Evolutionary conservation across 768 basidiomycete genomes (phyloP).

Genomic region (Crassisporium funariophilum): DNA sequence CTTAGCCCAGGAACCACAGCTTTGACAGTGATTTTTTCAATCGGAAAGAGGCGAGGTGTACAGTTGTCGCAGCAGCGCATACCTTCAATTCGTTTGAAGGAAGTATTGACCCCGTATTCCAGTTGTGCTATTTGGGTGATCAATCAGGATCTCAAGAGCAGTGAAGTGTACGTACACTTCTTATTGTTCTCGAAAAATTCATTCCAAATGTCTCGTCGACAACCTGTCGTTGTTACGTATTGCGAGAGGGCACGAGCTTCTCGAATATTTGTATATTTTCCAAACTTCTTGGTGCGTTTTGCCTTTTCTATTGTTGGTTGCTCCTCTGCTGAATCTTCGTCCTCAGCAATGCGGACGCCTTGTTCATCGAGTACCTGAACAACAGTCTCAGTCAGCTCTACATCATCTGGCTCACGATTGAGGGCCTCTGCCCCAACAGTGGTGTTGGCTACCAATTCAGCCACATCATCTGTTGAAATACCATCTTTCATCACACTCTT

Average conservation of each 20-base stretch:
- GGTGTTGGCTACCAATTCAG: neutral
- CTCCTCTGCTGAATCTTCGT: neutral
- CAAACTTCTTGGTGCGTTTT: neutral
- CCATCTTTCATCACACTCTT: conserved; percentile 3
- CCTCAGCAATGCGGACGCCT: neutral
- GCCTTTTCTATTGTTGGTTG: neutral
- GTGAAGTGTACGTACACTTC: neutral
- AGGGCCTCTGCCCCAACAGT: neutral
- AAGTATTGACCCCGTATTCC: neutral
- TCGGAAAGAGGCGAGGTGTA: neutral
- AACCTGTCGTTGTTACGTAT: neutral
- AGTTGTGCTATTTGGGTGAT: neutral
- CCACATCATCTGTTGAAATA: neutral
- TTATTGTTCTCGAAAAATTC: neutral
- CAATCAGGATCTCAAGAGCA: neutral
- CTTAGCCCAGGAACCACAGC: neutral
- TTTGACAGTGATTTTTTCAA: neutral
- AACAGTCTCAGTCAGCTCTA: neutral
- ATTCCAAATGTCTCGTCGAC: neutral
- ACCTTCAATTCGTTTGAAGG: neutral
- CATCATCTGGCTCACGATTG: neutral
- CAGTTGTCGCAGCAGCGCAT: conserved; percentile 1
- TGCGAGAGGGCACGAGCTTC: neutral
- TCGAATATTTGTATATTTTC: neutral
- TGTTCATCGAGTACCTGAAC: neutral